Conservation (phyloP, 2,329 filamentous ascomycete genomes). For the Thielaviopsis populi region DNA sequence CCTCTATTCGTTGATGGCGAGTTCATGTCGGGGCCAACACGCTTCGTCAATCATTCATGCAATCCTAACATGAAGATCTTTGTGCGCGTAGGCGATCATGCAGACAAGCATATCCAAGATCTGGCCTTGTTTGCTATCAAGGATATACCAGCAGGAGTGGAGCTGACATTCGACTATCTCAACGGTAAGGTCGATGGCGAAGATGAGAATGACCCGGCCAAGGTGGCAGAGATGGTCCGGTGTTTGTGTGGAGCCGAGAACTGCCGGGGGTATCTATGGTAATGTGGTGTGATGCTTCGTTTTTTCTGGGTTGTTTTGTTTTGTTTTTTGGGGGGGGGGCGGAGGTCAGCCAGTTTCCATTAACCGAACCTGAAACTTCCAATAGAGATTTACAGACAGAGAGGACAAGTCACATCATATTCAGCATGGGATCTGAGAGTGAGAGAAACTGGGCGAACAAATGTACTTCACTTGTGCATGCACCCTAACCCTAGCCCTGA, state of each 20-base stretch:
- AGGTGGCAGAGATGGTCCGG: conserved; percentile 36
- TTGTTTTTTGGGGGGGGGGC: too few relatives aligned
- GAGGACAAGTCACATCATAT: too few relatives aligned
- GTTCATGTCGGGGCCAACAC: conserved; percentile 60
- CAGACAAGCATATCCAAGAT: conserved; percentile 60
- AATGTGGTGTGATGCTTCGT: conserved; percentile 5
- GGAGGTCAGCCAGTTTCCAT: too few relatives aligned
- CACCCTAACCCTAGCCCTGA: background rate
- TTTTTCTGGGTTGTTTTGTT: too few relatives aligned
- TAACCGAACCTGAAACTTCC: too few relatives aligned
- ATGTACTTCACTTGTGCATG: too few relatives aligned
- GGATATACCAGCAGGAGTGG: conserved; percentile 48
- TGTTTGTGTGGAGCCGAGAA: conserved; percentile 50
- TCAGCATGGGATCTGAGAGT: too few relatives aligned
- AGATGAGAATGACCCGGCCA: conserved; percentile 26
- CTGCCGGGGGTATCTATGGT: conserved; percentile 59
- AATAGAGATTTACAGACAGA: too few relatives aligned
- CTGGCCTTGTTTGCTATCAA: conserved; percentile 59
- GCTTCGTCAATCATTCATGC: conserved; percentile 75
- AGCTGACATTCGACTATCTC: conserved; percentile 69
- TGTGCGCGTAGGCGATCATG: conserved; percentile 61
- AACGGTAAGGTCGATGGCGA: conserved; percentile 45
- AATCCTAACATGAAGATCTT: conserved; percentile 68
- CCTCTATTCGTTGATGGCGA: conserved; percentile 55
- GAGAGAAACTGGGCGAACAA: too few relatives aligned